Percentiles rank a stretch among this genome's conserved stretches.
phyloP scores from a whole-genome alignment of 2,329 filamentous ascomycete genomes.

The Chalaropsis thielavioides region DNA sequence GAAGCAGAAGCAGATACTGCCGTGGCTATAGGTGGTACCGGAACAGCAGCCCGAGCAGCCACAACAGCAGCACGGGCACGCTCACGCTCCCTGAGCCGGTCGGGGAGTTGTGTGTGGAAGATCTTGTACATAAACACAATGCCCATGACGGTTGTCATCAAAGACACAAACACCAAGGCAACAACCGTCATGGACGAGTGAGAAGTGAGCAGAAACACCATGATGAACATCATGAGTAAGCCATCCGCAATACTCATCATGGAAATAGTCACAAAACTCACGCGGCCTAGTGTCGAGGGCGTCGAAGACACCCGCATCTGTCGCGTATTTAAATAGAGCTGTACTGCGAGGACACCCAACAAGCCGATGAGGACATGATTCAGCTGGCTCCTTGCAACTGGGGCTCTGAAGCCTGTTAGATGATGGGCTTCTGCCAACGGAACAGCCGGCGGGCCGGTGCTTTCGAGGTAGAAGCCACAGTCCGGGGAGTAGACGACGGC shows the following conservation, averaged over 20 bases:
- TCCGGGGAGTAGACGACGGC: constrained; percentile 53
- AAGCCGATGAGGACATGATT: constrained; percentile 46
- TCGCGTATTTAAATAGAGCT: constrained; percentile 45
- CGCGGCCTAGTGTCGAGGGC: constrained; percentile 50
- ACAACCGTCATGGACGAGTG: constrained; percentile 39
- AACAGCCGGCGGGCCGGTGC: constrained; percentile 46
- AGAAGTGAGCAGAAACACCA: constrained; percentile 17
- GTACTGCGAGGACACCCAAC: constrained; percentile 42
- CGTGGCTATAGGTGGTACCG: constrained; percentile 25
- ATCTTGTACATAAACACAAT: constrained; percentile 46
- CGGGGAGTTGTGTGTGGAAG: constrained; percentile 41
- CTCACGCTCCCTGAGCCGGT: constrained; percentile 38
- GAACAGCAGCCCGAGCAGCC: not conserved
- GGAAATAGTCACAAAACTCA: constrained; percentile 50
- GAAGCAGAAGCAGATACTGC: constrained; percentile 19
- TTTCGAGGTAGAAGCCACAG: constrained; percentile 51
- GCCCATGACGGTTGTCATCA: constrained; percentile 43
- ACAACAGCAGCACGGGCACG: constrained; percentile 18
- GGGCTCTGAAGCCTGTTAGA: constrained; percentile 45
- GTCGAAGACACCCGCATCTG: constrained; percentile 54
- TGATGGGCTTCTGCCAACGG: constrained; percentile 38
- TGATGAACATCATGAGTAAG: constrained; percentile 29
- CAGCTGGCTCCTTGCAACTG: constrained; percentile 41
- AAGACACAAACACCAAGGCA: constrained; percentile 35
- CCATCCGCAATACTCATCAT: constrained; percentile 37